Evolutionary conservation across 805 yeast species (phyloP).

Genomic region (Suhomyces kilbournensis): DNA sequence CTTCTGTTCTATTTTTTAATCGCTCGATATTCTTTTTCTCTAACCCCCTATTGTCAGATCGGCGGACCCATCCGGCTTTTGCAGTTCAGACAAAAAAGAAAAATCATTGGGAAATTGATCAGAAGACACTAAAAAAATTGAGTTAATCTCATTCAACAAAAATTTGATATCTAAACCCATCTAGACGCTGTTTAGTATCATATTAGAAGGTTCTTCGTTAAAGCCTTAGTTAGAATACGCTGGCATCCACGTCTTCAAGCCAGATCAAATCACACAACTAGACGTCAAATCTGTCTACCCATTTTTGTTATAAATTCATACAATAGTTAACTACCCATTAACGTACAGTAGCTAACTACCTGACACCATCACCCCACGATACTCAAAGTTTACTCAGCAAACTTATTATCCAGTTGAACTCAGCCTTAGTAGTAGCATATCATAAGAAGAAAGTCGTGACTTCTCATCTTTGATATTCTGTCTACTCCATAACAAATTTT

Average conservation of each 20-base stretch:
- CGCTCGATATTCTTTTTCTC: not conserved
- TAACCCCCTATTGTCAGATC: not conserved
- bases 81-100: not conserved
- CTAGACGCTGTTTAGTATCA: not conserved
- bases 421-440: not conserved
- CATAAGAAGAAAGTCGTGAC: not conserved
- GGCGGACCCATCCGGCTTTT: not conserved
- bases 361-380: not conserved
- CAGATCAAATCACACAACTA: not conserved
- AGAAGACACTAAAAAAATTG: constrained; percentile 10
- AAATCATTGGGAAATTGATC: constrained; percentile 14
- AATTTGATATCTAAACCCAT: not conserved
- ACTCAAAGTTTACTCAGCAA: not conserved
- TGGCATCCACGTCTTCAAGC: not conserved
- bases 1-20: not conserved
- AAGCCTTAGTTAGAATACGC: not conserved
- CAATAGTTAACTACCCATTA: not conserved
- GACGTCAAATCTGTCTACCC: not conserved
- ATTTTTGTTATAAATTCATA: not conserved
- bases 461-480: not conserved
- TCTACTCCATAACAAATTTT: not conserved
- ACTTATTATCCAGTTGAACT: not conserved
- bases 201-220: not conserved
- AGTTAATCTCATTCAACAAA: not conserved
- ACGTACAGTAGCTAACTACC: not conserved